Evolutionary conservation across 2,329 filamentous ascomycete genomes (phyloP), one percentile per base, ranked within the genome.

Genomic region (Tolypocladium cylindrosporum): DNA sequence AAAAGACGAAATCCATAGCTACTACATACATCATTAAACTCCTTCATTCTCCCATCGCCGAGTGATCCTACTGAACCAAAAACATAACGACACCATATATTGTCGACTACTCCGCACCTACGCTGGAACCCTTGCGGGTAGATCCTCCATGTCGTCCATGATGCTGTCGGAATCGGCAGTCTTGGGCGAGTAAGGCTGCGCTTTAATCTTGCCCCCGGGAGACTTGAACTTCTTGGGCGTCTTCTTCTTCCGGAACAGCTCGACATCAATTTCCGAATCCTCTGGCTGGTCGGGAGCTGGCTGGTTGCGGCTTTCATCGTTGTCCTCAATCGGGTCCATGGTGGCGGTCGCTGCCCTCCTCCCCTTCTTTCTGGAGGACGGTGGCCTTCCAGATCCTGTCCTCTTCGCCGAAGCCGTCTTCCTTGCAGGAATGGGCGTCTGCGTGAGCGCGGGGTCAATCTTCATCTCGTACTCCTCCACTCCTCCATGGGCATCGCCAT

Each of bases 61-160:
- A 16, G 39, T 19, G 14, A 40, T 16, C 39, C 39, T 40, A 1
- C 39, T 19, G 39, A 6, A 40, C 13, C 39, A 19, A 2, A 40
- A 40, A 14, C 14, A 40, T 14, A 40, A 14, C 14, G 1, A 16
- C 39, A 14, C 13, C 39, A 40, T 40, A 3, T 19, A 6, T 14
- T 6, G 16, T 41, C 1, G 6, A 19, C 16, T 19, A 19, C 16
- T 48, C n/a, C 10, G 21, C 27, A 16, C 43, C 57, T 60, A 61
- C 10, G 54, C 27, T 5, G 48, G 14, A 11, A 58, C 42, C 43
- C 51, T 59, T 11, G 71, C 70, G 7, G 74, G 74, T 45, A 77
- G 63, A 58, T 77, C 75, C 56, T 76, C 74, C 75, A 77, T 75
- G 50, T 76, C 74, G 40, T 76, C 74, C 72, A 76, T 75, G 16